A percentile compares a stretch with the other conserved stretches of the same genome.
These are phyloP conservation scores for Agrocybe chaxingu DNA, from an alignment of 768 basidiomycete genomes.

Conservation along the genomic window DNA sequence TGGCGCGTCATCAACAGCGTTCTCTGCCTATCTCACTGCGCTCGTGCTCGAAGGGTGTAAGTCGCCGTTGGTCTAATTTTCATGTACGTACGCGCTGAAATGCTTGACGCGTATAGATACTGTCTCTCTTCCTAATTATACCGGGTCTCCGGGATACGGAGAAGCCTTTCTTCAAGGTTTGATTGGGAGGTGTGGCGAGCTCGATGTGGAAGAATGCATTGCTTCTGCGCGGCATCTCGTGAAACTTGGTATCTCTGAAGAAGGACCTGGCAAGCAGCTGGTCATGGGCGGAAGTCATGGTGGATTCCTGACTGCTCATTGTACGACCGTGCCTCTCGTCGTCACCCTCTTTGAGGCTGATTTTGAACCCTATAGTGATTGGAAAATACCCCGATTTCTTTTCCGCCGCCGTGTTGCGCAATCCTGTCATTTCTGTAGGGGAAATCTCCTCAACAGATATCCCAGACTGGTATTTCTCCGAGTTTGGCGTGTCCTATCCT, in stretches of 20 bases:
- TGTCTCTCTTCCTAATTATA: conserved; percentile 62
- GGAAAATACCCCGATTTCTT: conserved; percentile 61
- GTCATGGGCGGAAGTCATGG: conserved; percentile 70
- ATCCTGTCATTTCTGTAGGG: conserved; percentile 65
- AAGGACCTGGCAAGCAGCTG: conserved; percentile 49
- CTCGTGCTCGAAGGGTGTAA: conserved; percentile 62
- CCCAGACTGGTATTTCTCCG: conserved; percentile 62
- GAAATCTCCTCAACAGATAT: conserved; percentile 60
- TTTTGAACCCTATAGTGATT: conserved; percentile 40
- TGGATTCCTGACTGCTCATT: conserved; percentile 58
- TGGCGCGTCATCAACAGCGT: conserved; percentile 42
- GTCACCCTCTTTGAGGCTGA: background rate
- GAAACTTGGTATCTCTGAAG: conserved; percentile 42
- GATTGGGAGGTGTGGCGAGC: conserved; percentile 55
- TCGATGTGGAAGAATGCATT: conserved; percentile 67
- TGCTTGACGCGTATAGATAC: conserved; percentile 38
- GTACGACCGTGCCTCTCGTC: conserved; percentile 32
- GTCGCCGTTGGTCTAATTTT: conserved; percentile 15
- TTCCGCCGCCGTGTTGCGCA: conserved; percentile 59
- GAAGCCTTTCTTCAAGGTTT: conserved; percentile 54
- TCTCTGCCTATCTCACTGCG: conserved; percentile 38
- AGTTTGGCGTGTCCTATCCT: conserved; percentile 40
- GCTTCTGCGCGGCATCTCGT: conserved; percentile 51
- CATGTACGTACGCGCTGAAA: background rate
- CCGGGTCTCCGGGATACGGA: conserved; percentile 65